Evolutionary conservation across 768 basidiomycete genomes (phyloP), one percentile per base, ranked within the genome.

Genomic region (Lactifluus pinguis): DNA sequence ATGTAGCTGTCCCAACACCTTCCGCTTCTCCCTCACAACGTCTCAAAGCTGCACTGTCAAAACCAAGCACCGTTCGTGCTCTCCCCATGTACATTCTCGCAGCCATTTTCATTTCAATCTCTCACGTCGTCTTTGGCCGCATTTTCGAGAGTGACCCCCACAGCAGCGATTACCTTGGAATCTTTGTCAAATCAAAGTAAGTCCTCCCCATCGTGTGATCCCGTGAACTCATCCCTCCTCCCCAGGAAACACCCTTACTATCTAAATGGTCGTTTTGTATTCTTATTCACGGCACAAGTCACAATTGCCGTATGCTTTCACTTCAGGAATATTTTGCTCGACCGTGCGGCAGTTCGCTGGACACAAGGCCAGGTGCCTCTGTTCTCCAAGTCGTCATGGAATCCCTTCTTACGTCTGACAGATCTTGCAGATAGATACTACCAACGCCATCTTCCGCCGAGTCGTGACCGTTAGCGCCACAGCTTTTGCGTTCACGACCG

Each of bases 171-270:
- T 75, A 72, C 44, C 69, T 89, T 6, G 71, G 74, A 0, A 19
- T 88, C 0, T 89, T 89, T 58, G 81, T 86, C 15, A 84, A 83
- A 62, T 89, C 86, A 36, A 84, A 75, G 88, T 86, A 59, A 41
- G 77, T 70, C 10, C 17, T 8, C 4, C 29, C 32, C 29, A 49
- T 45, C n/a, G 42, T 19, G 6, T 9, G 2, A 32, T 15, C 10
- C 42, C 49, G 30, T 25, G 34, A 21, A 13, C 51, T 66, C 25
- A 62, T 45, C 2, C 14, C 4, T 51, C 10, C 29, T 36, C 19
- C 13, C 13, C 62, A 89, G 87, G 67, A 89, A 86, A 71, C 86
- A 90, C 61, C 87, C 86, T 0, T 81, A 82, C 64, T 84, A 88
- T 67, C 75, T 89, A 21, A 89, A 89, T 55, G 86, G 86, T 1